Evolutionary conservation across 2,329 filamentous ascomycete species (phyloP).

Genomic region (Phialocephala subalpina): DNA sequence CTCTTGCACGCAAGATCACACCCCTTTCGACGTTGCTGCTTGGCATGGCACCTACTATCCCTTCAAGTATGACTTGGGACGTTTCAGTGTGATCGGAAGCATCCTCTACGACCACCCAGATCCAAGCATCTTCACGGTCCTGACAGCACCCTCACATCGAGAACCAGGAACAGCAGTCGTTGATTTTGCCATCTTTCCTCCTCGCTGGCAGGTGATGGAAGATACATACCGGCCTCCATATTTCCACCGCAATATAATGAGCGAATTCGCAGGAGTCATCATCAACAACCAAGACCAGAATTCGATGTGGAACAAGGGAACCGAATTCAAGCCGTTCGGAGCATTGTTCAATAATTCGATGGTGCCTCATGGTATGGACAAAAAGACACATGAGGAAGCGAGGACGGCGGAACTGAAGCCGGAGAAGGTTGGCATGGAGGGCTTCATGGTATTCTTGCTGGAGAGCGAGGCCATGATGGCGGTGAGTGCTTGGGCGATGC

Average conservation of each 20-base stretch:
- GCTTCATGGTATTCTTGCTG: constrained; percentile 68
- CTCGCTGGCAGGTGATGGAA: constrained; percentile 65
- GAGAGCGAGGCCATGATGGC: constrained; percentile 71
- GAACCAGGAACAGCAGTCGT: constrained; percentile 60
- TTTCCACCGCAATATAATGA: constrained; percentile 69
- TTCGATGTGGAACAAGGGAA: constrained; percentile 47
- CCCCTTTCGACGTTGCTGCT: constrained; percentile 77
- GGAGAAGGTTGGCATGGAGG: constrained; percentile 58
- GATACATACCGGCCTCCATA: constrained; percentile 65
- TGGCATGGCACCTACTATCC: constrained; percentile 83
- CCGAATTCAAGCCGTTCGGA: constrained; percentile 61
- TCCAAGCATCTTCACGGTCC: constrained; percentile 75
- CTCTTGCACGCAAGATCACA: constrained; percentile 69
- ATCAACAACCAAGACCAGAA: constrained; percentile 64
- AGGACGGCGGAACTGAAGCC: constrained; percentile 59
- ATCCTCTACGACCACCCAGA: constrained; percentile 71
- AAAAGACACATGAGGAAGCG: constrained; percentile 59
- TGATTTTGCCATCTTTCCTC: constrained; percentile 69
- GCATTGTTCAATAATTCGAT: constrained; percentile 67
- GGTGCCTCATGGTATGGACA: constrained; percentile 64
- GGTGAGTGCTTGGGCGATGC: constrained; percentile 70
- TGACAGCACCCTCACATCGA: constrained; percentile 62
- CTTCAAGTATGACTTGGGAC: constrained; percentile 80
- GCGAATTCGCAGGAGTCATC: constrained; percentile 69
- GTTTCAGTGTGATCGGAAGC: constrained; percentile 76